Evolutionary conservation across 2,329 filamentous ascomycete species (phyloP).

Genomic region (Neofusicoccum laricinum): DNA sequence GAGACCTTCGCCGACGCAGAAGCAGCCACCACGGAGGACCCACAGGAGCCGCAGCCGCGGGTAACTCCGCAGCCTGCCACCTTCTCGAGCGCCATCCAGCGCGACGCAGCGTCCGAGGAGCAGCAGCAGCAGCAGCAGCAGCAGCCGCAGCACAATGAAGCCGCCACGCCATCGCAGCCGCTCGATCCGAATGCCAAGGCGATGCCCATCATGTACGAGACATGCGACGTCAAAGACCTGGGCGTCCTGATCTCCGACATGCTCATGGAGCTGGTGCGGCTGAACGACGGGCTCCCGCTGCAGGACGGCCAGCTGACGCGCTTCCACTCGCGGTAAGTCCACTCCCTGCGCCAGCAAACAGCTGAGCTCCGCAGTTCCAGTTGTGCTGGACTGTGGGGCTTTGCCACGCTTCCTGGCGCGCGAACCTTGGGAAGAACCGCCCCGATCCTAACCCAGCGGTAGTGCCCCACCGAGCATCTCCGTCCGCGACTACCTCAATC

Average conservation of each 20-base stretch:
- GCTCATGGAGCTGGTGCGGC: slow-evolving; percentile 89
- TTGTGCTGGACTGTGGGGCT: not conserved
- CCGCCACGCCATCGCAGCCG: slow-evolving; percentile 13
- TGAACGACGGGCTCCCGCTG: slow-evolving; percentile 85
- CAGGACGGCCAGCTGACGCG: slow-evolving; percentile 83
- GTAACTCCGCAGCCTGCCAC: slow-evolving; percentile 26
- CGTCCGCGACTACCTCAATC: slow-evolving; percentile 87
- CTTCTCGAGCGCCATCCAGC: not conserved
- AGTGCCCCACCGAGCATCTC: slow-evolving; percentile 84
- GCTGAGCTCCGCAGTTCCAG: not conserved
- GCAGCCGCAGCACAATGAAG: not conserved
- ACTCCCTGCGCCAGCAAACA: not conserved
- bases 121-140: not conserved
- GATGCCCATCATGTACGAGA: slow-evolving; percentile 75
- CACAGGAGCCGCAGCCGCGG: slow-evolving; percentile 31
- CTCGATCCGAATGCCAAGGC: slow-evolving; percentile 47
- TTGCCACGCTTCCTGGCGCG: not conserved
- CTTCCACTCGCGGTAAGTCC: slow-evolving; percentile 81
- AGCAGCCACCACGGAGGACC: slow-evolving; percentile 18
- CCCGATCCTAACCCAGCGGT: slow-evolving; percentile 4
- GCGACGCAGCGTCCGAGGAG: not conserved
- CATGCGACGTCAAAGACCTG: slow-evolving; percentile 78
- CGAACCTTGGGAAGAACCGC: not conserved
- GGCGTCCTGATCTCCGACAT: slow-evolving; percentile 91
- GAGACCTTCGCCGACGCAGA: slow-evolving; percentile 26